A percentile compares a stretch with the other conserved stretches of the same genome.
Conservation (phyloP, 805 yeast genomes). For the Pichia cabralensis region DNA sequence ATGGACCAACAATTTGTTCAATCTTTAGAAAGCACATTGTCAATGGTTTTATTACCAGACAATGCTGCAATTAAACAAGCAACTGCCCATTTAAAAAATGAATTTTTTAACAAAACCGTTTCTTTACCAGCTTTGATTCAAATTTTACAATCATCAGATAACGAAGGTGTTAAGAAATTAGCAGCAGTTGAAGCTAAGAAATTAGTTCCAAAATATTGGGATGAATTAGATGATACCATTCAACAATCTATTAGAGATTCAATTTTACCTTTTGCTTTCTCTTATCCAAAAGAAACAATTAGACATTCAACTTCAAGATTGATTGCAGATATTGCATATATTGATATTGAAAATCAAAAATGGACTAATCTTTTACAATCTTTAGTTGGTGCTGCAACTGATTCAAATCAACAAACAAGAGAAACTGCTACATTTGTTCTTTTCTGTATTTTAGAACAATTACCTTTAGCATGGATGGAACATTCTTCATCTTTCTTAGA, state of each 20-base stretch:
- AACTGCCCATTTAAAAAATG: conserved; percentile 59
- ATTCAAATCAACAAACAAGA: conserved; percentile 39
- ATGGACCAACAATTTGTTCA: conserved; percentile 68
- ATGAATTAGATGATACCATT: conserved; percentile 33
- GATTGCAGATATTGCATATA: conserved; percentile 73
- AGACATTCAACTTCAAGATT: conserved; percentile 89
- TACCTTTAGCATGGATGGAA: conserved; percentile 44
- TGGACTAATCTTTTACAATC: conserved; percentile 76
- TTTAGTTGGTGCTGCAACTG: conserved; percentile 58
- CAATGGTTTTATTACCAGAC: conserved; percentile 73
- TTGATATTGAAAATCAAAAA: conserved; percentile 51
- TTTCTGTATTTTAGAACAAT: conserved; percentile 67
- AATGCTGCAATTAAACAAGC: conserved; percentile 76
- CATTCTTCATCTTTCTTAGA: conserved; percentile 60
- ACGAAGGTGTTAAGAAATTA: conserved; percentile 70
- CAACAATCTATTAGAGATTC: conserved; percentile 58
- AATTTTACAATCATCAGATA: conserved; percentile 59
- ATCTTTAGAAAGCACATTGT: conserved; percentile 69
- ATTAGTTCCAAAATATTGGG: conserved; percentile 67
- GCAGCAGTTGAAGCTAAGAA: conserved; percentile 97
- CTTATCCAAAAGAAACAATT: conserved; percentile 50
- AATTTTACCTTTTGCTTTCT: conserved; percentile 58
- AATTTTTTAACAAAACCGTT: conserved; percentile 59
- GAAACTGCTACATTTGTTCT: conserved; percentile 80
- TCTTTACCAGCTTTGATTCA: conserved; percentile 78